Evolutionary conservation across 164 flowering plant genomes (phyloP), one percentile per base, ranked within the genome.

Genomic region (Protea cynaroides): DNA sequence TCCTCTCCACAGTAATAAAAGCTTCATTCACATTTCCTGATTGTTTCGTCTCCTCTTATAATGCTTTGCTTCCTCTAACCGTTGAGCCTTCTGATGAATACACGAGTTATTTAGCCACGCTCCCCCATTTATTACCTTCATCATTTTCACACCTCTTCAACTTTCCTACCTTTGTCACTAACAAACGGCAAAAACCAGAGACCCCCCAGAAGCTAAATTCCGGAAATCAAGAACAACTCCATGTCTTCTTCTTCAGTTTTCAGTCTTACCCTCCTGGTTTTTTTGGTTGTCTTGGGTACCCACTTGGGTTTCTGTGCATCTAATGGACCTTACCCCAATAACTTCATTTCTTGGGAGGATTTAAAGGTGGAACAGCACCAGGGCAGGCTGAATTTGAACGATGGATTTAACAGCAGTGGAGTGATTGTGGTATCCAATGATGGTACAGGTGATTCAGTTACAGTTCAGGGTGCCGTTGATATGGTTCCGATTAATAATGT

Each of bases 391-490:
- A 56, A 50, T 63, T 53, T 53, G 24, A 25, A 56, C 46, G 40
- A 38, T 13, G 9, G 47, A 4, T 8, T 7, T 19, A 64, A 69
- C 11, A 34, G 29, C 15, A 70, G 58, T 46, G 11, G 79, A 43
- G 76, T 92, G 0, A 80, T 90, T 34, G 77, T 93, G 1, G 98
- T 93, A 23, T 83, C 85, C 40, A 56, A 76, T 25, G 79, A 75
- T 64, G 98, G 98, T 1, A 43, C 44, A 0, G 93, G 90, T 1
- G 78, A 93, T 65, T 82, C 85, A 0, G n/a, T 24, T 0, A 83
- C 96, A 0, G 84, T 93, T 66, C 97, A 88, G 71, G 96, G 85
- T 8, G 98, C 94, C 0, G 73, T 93, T 8, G 85, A 93, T 62
- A 61, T 90, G 85, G 92, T 90, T 57, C 87, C 96, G 0, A 37